These are phyloP conservation scores for Fusarium staphyleae DNA, from an alignment of 2,329 filamentous ascomycete species.

Conservation along the genomic window DNA sequence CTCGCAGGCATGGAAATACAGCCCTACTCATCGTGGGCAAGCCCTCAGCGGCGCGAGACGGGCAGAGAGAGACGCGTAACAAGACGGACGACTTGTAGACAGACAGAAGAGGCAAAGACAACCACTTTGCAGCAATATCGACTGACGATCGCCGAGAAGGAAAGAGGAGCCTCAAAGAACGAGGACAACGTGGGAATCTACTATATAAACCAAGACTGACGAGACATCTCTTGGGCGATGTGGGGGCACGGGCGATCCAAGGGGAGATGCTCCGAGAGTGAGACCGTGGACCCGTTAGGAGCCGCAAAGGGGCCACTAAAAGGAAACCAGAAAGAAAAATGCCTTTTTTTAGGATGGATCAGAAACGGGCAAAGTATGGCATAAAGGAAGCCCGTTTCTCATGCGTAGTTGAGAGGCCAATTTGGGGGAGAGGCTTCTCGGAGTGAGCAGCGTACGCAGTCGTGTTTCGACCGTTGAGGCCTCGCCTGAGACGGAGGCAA, in stretches of 20 bases:
- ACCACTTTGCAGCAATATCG: slow-evolving; percentile 3
- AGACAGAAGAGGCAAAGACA: background rate
- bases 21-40: slow-evolving; percentile 29
- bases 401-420: background rate
- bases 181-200: slow-evolving; percentile 35
- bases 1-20: slow-evolving; percentile 32
- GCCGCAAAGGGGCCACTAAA: slow-evolving; percentile 23
- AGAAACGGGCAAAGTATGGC: slow-evolving; percentile 11
- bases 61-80: slow-evolving; percentile 1
- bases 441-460: slow-evolving; percentile 26
- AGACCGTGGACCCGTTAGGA: slow-evolving; percentile 34
- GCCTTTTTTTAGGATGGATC: slow-evolving; percentile 36
- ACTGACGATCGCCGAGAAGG: slow-evolving; percentile 15
- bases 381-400: slow-evolving; percentile 14
- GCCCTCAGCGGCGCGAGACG: slow-evolving; percentile 4
- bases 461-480: slow-evolving; percentile 29
- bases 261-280: slow-evolving; percentile 35
- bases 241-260: slow-evolving; percentile 37
- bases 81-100: slow-evolving; percentile 1
- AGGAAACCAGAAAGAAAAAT: background rate
- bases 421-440: slow-evolving; percentile 8
- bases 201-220: slow-evolving; percentile 37
- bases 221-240: slow-evolving; percentile 35
- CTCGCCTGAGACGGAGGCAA: slow-evolving; percentile 37
- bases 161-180: slow-evolving; percentile 17